These are phyloP conservation scores for rapeseed (Brassica napus) DNA, from an alignment of 345 rosid species.

Conservation along the genomic window Da-Ae NC_063444.1:46874501-46875000, in stretches of 20 bases:
- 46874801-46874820: slow-evolving; percentile 44
- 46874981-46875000: slow-evolving; percentile 54
- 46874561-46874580: neutral
- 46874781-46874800: slow-evolving; percentile 39
- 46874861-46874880: slow-evolving; percentile 66
- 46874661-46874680: slow-evolving; percentile 17
- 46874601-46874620: neutral
- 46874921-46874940: slow-evolving; percentile 59
- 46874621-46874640: neutral
- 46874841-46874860: slow-evolving; percentile 47
- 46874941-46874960: slow-evolving; percentile 71
- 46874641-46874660: slow-evolving; percentile 2
- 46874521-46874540: neutral
- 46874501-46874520: neutral
- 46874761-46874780: slow-evolving; percentile 36
- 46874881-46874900: slow-evolving; percentile 77
- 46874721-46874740: slow-evolving; percentile 41
- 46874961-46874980: slow-evolving; percentile 73
- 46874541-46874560: neutral
- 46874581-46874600: neutral
- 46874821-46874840: slow-evolving; percentile 45
- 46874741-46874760: slow-evolving; percentile 39
- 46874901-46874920: slow-evolving; percentile 72
- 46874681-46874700: slow-evolving; percentile 39
- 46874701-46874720: slow-evolving; percentile 35